Evolutionary conservation across 73 alveolate genomes (phyloP), one percentile per base, ranked within the genome.

Genomic region (Chromera velia): DNA sequence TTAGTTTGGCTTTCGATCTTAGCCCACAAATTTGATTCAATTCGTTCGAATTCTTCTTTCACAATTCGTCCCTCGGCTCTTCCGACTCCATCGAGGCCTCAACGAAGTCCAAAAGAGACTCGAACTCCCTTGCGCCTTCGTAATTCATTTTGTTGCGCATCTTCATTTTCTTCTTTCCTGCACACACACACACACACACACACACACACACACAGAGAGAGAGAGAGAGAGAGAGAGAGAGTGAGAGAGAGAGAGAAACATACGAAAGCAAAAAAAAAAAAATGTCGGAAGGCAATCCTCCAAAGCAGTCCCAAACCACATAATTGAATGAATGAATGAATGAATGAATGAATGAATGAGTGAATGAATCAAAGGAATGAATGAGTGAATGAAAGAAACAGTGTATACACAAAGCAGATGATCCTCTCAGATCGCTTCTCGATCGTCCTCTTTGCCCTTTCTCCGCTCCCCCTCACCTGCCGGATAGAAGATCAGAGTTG

Each of bases 401-500:
- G n/a, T n/a, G n/a, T n/a, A n/a, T n/a, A n/a, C n/a, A n/a, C n/a
- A n/a, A n/a, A n/a, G n/a, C n/a, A n/a, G n/a, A n/a, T n/a, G n/a
- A n/a, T n/a, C n/a, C n/a, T n/a, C n/a, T n/a, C n/a, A n/a, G n/a
- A n/a, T n/a, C n/a, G n/a, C n/a, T n/a, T n/a, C n/a, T n/a, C n/a
- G n/a, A n/a, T n/a, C n/a, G n/a, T n/a, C n/a, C n/a, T n/a, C n/a
- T n/a, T n/a, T n/a, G n/a, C n/a, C n/a, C n/a, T n/a, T n/a, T n/a
- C n/a, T n/a, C n/a, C n/a, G n/a, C n/a, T n/a, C n/a, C 74, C 89
- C 91, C 4, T 87, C 92, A 70, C 76, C 87, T 74, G 87, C 90
- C 26, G 91, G 90, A 89, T 77, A 92, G 83, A 88, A 90, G 75
- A 84, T 87, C 30, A 92, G 77, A 47, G 92, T 83, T 32, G 97